phyloP scores from a whole-genome alignment of 2,329 filamentous ascomycete species.

The Chaetothyriales sp. region DNA sequence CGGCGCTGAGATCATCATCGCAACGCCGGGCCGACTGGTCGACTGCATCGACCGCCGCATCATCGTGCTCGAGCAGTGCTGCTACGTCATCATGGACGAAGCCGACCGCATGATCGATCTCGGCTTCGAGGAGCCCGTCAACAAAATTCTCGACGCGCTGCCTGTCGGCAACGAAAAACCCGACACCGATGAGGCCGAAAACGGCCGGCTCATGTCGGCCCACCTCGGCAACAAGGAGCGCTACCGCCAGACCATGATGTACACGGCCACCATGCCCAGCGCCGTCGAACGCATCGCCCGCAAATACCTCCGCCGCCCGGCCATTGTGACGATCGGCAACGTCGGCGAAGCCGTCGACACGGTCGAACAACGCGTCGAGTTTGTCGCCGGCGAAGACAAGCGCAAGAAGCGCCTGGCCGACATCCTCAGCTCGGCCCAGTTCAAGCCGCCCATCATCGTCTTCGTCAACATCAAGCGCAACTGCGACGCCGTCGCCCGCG shows the following conservation, averaged over 20 bases:
- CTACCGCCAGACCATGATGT: constrained; percentile 99
- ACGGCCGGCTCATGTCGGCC: constrained; percentile 69
- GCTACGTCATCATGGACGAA: constrained; percentile 98
- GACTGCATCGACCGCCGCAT: constrained; percentile 92
- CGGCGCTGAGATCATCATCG: constrained; percentile 93
- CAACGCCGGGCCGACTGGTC: constrained; percentile 91
- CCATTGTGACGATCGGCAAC: constrained; percentile 89
- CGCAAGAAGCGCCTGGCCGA: constrained; percentile 91
- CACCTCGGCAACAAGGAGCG: constrained; percentile 61
- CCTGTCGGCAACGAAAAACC: constrained; percentile 91
- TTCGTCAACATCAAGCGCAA: constrained; percentile 99
- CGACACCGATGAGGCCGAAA: constrained; percentile 80
- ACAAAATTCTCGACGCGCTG: constrained; percentile 90
- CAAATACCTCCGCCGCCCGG: constrained; percentile 85
- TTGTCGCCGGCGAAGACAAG: constrained; percentile 80
- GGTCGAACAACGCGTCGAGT: constrained; percentile 92
- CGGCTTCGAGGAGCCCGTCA: constrained; percentile 93
- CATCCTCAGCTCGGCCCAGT: constrained; percentile 68
- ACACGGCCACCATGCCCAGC: constrained; percentile 94
- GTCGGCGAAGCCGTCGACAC: constrained; percentile 93
- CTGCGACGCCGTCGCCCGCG: constrained; percentile 84
- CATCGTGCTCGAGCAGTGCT: constrained; percentile 86
- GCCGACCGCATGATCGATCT: constrained; percentile 98
- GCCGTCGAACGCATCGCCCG: constrained; percentile 91
- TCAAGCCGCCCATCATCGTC: constrained; percentile 83